A percentile compares a stretch with the other conserved stretches of the same genome.
Conservation (phyloP, 2,329 filamentous ascomycete species). For the Aspergillus sclerotialis region DNA sequence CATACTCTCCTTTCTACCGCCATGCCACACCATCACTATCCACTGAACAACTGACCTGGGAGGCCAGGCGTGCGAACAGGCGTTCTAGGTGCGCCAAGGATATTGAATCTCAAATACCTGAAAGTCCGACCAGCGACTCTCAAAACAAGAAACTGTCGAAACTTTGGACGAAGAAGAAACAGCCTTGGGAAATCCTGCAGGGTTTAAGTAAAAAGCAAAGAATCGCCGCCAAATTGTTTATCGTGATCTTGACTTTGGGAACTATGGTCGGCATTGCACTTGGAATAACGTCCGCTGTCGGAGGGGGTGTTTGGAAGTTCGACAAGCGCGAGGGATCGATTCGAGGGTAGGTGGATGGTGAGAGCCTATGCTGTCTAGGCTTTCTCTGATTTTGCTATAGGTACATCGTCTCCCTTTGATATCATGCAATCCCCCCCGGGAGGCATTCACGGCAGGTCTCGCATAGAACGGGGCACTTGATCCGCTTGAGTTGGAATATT, state of each 20-base stretch:
- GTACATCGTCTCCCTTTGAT: no score
- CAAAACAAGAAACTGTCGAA: not conserved
- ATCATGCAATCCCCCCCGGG: no score
- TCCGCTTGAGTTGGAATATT: no score
- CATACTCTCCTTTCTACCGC: conserved; percentile 38
- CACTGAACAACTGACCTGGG: conserved; percentile 18
- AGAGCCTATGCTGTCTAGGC: no score
- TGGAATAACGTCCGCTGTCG: not conserved
- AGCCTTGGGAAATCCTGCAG: not conserved
- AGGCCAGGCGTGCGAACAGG: conserved; percentile 8
- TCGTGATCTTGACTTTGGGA: not conserved
- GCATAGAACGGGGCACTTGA: no score
- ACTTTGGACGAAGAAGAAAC: not conserved
- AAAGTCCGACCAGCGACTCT: not conserved
- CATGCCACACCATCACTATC: conserved; percentile 28
- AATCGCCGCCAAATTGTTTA: not conserved
- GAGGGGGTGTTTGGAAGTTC: not conserved
- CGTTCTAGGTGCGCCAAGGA: not conserved
- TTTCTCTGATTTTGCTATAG: no score
- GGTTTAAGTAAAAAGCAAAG: not conserved
- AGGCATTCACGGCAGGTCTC: no score
- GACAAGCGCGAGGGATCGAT: no score
- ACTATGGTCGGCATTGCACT: not conserved
- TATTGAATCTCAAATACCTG: not conserved
- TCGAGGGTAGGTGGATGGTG: no score